phyloP scores from a whole-genome alignment of 192 early-diverging fungal genomes.

The Coemansia sp. region DNA sequence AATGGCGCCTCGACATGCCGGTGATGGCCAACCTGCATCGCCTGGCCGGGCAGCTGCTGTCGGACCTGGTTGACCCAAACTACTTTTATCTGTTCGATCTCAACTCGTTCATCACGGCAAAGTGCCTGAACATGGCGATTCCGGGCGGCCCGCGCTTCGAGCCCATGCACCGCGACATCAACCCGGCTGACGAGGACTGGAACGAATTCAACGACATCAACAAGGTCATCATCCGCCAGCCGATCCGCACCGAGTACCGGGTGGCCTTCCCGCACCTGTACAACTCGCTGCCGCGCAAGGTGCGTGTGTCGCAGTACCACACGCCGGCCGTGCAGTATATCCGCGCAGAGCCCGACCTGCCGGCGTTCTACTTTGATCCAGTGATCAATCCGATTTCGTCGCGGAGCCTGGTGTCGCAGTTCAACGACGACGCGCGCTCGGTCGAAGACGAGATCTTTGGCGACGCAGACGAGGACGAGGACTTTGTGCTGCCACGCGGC shows the following conservation, averaged over 20 bases:
- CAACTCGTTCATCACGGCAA: conserved; percentile 95
- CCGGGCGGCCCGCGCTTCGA: conserved; percentile 99
- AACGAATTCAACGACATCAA: conserved; percentile 99
- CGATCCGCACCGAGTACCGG: conserved; percentile 98
- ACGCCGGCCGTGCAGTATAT: conserved; percentile 88
- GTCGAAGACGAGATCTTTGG: conserved; percentile 78
- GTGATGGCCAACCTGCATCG: conserved; percentile 95
- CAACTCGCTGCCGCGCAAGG: conserved; percentile 93
- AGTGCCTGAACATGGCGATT: conserved; percentile 96
- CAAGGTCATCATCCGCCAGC: conserved; percentile 99
- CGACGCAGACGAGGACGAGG: conserved; percentile 61
- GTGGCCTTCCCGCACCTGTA: conserved; percentile 98
- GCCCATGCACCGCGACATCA: conserved; percentile 93
- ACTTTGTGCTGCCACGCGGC: conserved; percentile 77
- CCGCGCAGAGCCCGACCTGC: conserved; percentile 88
- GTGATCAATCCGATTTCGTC: conserved; percentile 91
- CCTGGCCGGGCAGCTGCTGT: conserved; percentile 87
- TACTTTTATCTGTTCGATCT: conserved; percentile 98
- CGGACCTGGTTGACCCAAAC: conserved; percentile 93
- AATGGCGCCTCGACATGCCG: conserved; percentile 89
- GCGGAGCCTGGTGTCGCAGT: conserved; percentile 56
- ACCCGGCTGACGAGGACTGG: conserved; percentile 98
- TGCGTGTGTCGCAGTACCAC: conserved; percentile 92
- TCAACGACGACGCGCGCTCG: conserved; percentile 63
- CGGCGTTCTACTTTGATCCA: conserved; percentile 97